These are phyloP conservation scores for Cercospora zeina DNA, from an alignment of 2,329 filamentous ascomycete genomes.

Conservation along the genomic window DNA sequence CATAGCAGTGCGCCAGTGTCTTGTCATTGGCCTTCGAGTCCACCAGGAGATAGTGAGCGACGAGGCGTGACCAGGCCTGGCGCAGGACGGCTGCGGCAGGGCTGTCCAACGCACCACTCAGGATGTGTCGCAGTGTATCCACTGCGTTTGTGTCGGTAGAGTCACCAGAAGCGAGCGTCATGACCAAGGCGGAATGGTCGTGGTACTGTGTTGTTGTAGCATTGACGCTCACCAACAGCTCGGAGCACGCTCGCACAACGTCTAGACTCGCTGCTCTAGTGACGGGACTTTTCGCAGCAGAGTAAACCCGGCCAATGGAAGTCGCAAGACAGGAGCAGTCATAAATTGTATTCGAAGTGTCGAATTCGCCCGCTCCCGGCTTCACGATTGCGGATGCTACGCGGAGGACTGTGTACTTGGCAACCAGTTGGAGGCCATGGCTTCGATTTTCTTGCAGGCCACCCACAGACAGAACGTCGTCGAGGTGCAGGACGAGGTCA, in stretches of 20 bases:
- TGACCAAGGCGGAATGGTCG: conserved; percentile 1
- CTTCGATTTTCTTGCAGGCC: conserved; percentile 33
- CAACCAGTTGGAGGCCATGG: conserved; percentile 40
- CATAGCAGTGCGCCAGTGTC: neutral
- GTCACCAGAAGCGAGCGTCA: neutral
- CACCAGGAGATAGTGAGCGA: conserved; percentile 21
- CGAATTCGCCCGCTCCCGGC: conserved; percentile 15
- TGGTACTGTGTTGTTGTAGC: neutral
- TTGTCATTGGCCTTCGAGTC: neutral
- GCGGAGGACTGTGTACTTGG: conserved; percentile 29
- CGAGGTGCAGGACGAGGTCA: conserved; percentile 14
- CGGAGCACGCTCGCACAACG: conserved; percentile 17
- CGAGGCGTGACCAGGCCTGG: conserved; percentile 27
- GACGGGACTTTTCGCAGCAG: conserved; percentile 36
- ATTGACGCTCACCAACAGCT: neutral
- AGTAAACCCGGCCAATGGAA: conserved; percentile 19
- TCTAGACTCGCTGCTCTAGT: conserved; percentile 36
- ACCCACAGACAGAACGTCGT: conserved; percentile 17
- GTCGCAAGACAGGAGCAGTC: conserved; percentile 16
- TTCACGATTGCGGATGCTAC: neutral
- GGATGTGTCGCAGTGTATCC: conserved; percentile 6
- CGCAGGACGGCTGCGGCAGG: conserved; percentile 20
- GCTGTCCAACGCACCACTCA: conserved; percentile 6
- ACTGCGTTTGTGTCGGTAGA: neutral
- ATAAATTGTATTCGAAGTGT: neutral